Conservation (phyloP, 2,329 filamentous ascomycete genomes). For the Hypomyces rosellus region DNA sequence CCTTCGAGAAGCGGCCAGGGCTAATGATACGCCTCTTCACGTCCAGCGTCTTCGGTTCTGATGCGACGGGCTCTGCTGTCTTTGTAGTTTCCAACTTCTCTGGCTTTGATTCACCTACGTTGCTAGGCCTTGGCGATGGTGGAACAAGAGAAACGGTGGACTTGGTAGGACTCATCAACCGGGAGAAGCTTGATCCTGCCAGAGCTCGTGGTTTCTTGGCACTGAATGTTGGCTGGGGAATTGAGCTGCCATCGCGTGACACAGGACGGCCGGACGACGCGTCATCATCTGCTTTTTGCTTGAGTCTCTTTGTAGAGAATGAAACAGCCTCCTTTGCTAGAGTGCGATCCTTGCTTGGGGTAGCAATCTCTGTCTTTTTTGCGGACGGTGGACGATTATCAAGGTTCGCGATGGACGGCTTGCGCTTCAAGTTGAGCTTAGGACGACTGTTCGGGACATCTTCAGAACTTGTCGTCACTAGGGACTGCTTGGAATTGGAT, state of each 20-base stretch:
- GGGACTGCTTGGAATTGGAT: conserved; percentile 44
- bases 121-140: conserved; percentile 42
- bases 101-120: conserved; percentile 41
- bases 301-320: conserved; percentile 60
- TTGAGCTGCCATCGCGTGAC: conserved; percentile 45
- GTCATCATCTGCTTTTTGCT: conserved; percentile 62
- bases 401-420: conserved; percentile 27
- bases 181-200: conserved; percentile 44
- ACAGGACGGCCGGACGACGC: conserved; percentile 57
- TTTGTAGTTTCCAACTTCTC: conserved; percentile 15
- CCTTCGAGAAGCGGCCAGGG: conserved; percentile 46
- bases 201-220: conserved; percentile 21
- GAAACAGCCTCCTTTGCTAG: conserved; percentile 4
- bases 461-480: conserved; percentile 58
- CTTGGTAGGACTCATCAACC: conserved; percentile 72
- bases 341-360: conserved; percentile 13
- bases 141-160: conserved; percentile 36
- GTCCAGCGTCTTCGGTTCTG: conserved; percentile 26
- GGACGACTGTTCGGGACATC: conserved; percentile 41
- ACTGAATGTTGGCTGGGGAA: conserved; percentile 40
- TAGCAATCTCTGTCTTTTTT: conserved; percentile 21
- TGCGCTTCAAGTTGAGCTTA: conserved; percentile 30
- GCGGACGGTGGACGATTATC: conserved; percentile 20
- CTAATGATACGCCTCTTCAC: conserved; percentile 36
- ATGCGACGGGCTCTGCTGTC: conserved; percentile 40